A percentile compares a stretch with the other conserved stretches of the same genome.
These are phyloP conservation scores for Metarhizium brunneum DNA, from an alignment of 2,329 filamentous ascomycete genomes.

Conservation along the genomic window DNA sequence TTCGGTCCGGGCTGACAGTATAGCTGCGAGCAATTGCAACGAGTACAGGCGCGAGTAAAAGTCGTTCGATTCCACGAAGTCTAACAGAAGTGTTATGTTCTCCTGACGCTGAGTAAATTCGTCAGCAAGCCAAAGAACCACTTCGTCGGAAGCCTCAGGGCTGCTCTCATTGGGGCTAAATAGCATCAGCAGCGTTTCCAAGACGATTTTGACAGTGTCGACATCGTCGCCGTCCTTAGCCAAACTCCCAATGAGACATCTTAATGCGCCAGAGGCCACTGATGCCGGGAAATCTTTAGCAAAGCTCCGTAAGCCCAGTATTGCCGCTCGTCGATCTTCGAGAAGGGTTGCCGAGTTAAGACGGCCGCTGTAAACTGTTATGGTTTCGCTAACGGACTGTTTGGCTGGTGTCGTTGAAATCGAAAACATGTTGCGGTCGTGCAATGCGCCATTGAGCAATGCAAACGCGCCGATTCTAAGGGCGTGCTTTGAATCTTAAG, in stretches of 20 bases:
- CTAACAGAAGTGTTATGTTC: slow-evolving; percentile 84
- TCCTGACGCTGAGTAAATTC: slow-evolving; percentile 97
- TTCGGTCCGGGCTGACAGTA: slow-evolving; percentile 76
- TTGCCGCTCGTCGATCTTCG: slow-evolving; percentile 88
- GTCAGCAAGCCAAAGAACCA: slow-evolving; percentile 90
- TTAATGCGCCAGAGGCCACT: slow-evolving; percentile 85
- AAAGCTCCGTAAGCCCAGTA: slow-evolving; percentile 87
- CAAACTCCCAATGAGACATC: slow-evolving; percentile 77
- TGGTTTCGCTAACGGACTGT: slow-evolving; percentile 93
- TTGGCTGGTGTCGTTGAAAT: slow-evolving; percentile 72
- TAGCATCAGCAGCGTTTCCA: slow-evolving; percentile 92
- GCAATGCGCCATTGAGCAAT: slow-evolving; percentile 20
- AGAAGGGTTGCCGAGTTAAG: slow-evolving; percentile 83
- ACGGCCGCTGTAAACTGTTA: slow-evolving; percentile 78
- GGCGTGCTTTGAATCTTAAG: not conserved
- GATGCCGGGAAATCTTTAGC: slow-evolving; percentile 94
- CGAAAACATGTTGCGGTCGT: slow-evolving; percentile 44
- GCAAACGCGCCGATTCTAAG: not conserved
- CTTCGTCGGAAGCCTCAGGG: slow-evolving; percentile 91
- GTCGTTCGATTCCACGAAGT: slow-evolving; percentile 77
- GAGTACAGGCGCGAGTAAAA: slow-evolving; percentile 90
- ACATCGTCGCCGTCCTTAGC: slow-evolving; percentile 87
- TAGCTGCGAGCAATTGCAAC: slow-evolving; percentile 78
- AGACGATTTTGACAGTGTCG: slow-evolving; percentile 87
- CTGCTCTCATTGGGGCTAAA: slow-evolving; percentile 66